These are phyloP conservation scores for Tetrastigma voinierianum DNA, from an alignment of 164 flowering plant genomes.

Conservation along the genomic window DNA sequence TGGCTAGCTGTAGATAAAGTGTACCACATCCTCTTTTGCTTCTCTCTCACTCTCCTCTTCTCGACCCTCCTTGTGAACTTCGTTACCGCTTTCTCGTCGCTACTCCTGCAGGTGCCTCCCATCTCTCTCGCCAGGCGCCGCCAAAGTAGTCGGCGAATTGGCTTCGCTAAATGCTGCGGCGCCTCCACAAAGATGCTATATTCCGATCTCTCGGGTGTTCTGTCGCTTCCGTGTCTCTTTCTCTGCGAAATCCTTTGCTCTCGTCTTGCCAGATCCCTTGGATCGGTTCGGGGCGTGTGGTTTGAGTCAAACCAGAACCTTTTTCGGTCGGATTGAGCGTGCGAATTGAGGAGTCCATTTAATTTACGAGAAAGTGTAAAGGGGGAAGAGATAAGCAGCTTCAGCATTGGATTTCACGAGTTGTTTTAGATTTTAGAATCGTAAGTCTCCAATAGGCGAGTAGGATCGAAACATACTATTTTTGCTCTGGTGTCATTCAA, in stretches of 20 bases:
- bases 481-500: too few species aligned
- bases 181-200: slow-evolving; percentile 71
- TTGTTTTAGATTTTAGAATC: too few species aligned
- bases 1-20: slow-evolving; percentile 88
- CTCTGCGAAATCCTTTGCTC: slow-evolving; percentile 13
- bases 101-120: slow-evolving; percentile 51
- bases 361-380: too few species aligned
- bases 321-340: too few species aligned
- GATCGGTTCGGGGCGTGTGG: slow-evolving; percentile 28
- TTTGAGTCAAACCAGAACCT: slow-evolving; percentile 21
- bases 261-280: slow-evolving; percentile 9
- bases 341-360: too few species aligned
- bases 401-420: too few species aligned
- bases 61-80: slow-evolving; percentile 37
- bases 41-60: slow-evolving; percentile 49
- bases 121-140: slow-evolving; percentile 70
- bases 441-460: too few species aligned
- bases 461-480: too few species aligned
- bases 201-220: slow-evolving; percentile 68
- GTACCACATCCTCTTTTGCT: slow-evolving; percentile 81
- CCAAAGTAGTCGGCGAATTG: slow-evolving; percentile 88
- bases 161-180: slow-evolving; percentile 69
- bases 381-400: too few species aligned
- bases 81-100: slow-evolving; percentile 51
- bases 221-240: slow-evolving; percentile 44